Evolutionary conservation across 169 alveolate genomes (phyloP).

Genomic region (Cyclospora cayetanensis): DNA sequence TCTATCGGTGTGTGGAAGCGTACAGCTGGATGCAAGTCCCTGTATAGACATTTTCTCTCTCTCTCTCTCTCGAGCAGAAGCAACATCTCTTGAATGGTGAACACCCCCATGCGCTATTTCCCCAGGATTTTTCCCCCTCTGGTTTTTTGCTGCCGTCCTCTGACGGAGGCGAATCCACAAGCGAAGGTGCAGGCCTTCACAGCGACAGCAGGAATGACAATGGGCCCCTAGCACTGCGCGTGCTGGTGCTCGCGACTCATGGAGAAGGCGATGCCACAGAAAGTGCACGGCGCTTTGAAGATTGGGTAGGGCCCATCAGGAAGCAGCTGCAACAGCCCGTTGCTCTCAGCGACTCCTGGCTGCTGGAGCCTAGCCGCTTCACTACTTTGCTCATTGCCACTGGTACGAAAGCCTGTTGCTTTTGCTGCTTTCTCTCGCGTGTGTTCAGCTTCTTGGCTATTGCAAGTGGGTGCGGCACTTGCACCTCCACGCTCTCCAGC

Average conservation of each 20-base stretch:
- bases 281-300: neutral
- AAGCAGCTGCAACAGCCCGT: neutral
- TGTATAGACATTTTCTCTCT: too few species aligned
- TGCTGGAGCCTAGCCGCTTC: neutral
- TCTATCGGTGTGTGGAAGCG: too few species aligned
- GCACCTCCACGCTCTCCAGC: neutral
- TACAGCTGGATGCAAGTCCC: too few species aligned
- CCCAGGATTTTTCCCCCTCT: neutral
- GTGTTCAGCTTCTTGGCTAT: neutral
- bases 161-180: neutral
- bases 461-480: conserved; percentile 23
- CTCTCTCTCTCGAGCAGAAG: too few species aligned
- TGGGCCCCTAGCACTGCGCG: neutral
- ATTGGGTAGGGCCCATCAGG: neutral
- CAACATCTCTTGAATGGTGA: too few species aligned
- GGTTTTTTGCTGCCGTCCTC: neutral
- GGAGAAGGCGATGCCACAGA: neutral
- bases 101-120: too few species aligned
- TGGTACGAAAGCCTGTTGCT: too few species aligned
- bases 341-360: neutral
- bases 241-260: neutral
- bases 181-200: neutral
- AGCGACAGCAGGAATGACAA: neutral
- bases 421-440: neutral
- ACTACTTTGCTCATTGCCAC: neutral